A percentile compares a stretch with the other conserved stretches of the same genome.
Evolutionary conservation across 1,139 yeast species (phyloP).

Genomic region (Saccharomyces hybrid): DNA sequence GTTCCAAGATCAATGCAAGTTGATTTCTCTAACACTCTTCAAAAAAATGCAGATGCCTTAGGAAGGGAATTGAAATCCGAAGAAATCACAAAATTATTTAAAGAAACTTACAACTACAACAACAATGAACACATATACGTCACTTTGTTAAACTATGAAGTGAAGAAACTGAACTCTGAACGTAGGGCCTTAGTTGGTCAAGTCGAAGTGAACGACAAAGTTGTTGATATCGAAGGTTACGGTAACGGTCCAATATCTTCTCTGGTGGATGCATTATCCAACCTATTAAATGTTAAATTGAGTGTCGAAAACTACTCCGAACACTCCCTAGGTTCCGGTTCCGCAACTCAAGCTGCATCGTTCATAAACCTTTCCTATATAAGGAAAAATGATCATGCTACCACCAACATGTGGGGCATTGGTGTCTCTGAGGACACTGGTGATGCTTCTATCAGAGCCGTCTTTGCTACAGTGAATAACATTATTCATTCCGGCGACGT

Average conservation of each 20-base stretch:
- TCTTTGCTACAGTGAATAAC: conserved; percentile 62
- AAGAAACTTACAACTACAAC: conserved; percentile 58
- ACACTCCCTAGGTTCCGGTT: conserved; percentile 85
- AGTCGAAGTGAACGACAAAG: conserved; percentile 35
- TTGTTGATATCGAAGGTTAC: conserved; percentile 48
- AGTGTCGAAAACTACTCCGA: conserved; percentile 83
- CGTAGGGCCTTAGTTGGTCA: conserved; percentile 46
- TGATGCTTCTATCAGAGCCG: conserved; percentile 76
- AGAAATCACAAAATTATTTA: conserved; percentile 74
- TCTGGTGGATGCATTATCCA: conserved; percentile 69
- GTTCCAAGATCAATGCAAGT: conserved; percentile 89
- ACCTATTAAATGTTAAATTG: conserved; percentile 47
- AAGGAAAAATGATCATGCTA: conserved; percentile 36
- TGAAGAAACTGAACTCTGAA: conserved; percentile 35
- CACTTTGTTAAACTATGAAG: conserved; percentile 45
- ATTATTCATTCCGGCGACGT: conserved; percentile 31
- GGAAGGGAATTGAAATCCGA: conserved; percentile 77
- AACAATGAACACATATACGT: conserved; percentile 31
- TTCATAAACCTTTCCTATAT: conserved; percentile 59
- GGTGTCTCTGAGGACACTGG: conserved; percentile 92
- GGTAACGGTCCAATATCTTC: conserved; percentile 98
- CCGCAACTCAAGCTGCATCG: conserved; percentile 83
- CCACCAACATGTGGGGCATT: conserved; percentile 74
- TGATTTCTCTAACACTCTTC: conserved; percentile 79
- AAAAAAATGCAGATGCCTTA: conserved; percentile 65